Evolutionary conservation across 148 eudicot species (phyloP).

Genomic region (Spergularia bocconei): DNA sequence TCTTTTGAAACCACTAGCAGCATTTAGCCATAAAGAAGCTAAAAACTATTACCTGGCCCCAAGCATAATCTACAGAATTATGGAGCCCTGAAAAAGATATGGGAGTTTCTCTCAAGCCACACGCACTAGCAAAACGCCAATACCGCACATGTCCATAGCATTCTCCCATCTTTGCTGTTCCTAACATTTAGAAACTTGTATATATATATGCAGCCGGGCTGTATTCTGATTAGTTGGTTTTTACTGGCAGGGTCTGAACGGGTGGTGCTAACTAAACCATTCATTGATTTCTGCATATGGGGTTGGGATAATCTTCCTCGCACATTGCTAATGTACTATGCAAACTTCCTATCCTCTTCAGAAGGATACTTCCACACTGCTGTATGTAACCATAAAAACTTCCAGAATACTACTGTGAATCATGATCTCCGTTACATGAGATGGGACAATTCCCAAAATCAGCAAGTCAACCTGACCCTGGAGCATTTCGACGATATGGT

Average conservation of each 20-base stretch:
- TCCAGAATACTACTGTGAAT: conserved; percentile 90
- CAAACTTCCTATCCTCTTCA: conserved; percentile 67
- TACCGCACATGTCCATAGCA: too few relatives aligned
- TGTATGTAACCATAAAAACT: conserved; percentile 84
- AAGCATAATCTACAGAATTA: too few relatives aligned
- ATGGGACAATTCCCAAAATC: conserved; percentile 63
- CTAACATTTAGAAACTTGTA: too few relatives aligned
- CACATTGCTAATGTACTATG: conserved; percentile 85
- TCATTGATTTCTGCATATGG: conserved; percentile 85
- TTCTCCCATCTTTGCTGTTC: too few relatives aligned
- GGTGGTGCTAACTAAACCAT: conserved; percentile 73
- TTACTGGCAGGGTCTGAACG: conserved; percentile 67
- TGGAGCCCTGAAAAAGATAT: too few relatives aligned
- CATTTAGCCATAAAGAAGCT: too few relatives aligned
- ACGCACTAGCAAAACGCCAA: too few relatives aligned
- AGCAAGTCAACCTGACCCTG: conserved; percentile 60
- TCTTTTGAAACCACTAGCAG: too few relatives aligned
- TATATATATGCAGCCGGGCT: too few relatives aligned
- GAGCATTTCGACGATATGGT: conserved; percentile 63
- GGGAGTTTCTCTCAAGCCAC: too few relatives aligned
- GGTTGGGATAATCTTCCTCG: conserved; percentile 99
- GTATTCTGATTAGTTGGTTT: background rate
- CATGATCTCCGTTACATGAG: conserved; percentile 59
- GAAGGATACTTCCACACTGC: conserved; percentile 96
- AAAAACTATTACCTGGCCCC: too few relatives aligned